Percentiles rank a stretch among this genome's conserved stretches.
Evolutionary conservation across 139 green algal genomes (phyloP).

Genomic region (Raphidocelis subcapitata): DNA sequence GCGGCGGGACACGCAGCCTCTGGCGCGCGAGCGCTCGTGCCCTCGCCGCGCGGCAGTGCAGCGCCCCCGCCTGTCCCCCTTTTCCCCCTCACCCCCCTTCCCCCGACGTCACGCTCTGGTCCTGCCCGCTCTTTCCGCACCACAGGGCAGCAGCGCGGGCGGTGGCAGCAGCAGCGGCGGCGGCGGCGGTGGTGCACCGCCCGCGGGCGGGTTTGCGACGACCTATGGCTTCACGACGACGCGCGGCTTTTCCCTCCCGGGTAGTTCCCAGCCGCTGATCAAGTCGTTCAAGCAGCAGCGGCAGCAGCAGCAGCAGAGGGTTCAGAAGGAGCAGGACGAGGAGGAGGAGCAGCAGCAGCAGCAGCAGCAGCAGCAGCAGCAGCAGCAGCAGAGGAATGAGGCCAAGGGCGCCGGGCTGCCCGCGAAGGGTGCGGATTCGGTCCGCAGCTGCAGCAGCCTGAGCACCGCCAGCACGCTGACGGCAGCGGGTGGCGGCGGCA

Average conservation of each 20-base stretch:
- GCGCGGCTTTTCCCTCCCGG: constrained; percentile 18
- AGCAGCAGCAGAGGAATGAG: neutral
- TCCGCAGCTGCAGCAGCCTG: neutral
- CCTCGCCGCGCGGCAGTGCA: no score
- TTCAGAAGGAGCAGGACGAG: neutral
- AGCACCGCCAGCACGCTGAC: neutral
- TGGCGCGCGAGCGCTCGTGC: no score
- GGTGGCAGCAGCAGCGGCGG: neutral
- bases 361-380: constrained; percentile 2
- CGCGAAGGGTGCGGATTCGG: neutral
- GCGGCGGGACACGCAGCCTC: no score
- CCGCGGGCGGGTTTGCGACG: constrained; percentile 5
- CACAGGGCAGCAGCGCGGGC: no score
- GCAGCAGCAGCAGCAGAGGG: neutral
- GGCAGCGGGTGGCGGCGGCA: neutral
- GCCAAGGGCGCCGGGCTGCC: neutral
- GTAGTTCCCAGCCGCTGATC: neutral
- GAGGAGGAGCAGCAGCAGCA: constrained; percentile 2
- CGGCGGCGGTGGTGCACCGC: neutral
- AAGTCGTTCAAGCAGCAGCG: neutral
- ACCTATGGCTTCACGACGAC: constrained; percentile 27
- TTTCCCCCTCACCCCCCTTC: no score
- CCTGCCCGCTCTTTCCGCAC: no score
- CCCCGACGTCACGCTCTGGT: no score
- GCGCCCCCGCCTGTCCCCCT: no score